Evolutionary conservation across 2,329 filamentous ascomycete genomes (phyloP).

Genomic region (Karstenula rhodostoma): DNA sequence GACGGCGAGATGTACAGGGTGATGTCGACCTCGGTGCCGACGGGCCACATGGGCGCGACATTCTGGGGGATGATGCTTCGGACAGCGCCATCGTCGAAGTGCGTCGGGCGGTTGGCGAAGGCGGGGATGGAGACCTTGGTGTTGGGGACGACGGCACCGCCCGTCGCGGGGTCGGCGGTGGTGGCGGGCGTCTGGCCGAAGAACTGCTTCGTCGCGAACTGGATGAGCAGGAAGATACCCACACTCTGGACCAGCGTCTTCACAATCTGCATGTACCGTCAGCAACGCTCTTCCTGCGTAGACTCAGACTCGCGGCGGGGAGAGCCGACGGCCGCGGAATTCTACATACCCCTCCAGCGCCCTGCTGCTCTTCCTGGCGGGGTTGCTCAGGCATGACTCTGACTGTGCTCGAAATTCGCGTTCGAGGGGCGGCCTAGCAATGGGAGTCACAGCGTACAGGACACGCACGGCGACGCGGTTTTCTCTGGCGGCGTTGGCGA

Average conservation of each 20-base stretch:
- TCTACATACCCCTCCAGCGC: slow-evolving; percentile 34
- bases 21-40: slow-evolving; percentile 81
- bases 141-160: slow-evolving; percentile 28
- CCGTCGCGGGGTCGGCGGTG: slow-evolving; percentile 28
- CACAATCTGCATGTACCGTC: slow-evolving; percentile 38
- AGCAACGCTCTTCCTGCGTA: slow-evolving; percentile 18
- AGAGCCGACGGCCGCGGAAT: not conserved
- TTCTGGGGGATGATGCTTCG: slow-evolving; percentile 69
- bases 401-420: slow-evolving; percentile 25
- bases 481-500: slow-evolving; percentile 13
- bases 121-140: slow-evolving; percentile 46
- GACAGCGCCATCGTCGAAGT: slow-evolving; percentile 65
- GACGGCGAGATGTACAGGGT: slow-evolving; percentile 83
- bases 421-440: slow-evolving; percentile 8
- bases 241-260: slow-evolving; percentile 61
- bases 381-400: slow-evolving; percentile 43
- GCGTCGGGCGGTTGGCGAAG: slow-evolving; percentile 45
- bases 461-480: slow-evolving; percentile 1
- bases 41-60: slow-evolving; percentile 88
- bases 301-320: not conserved
- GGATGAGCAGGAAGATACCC: slow-evolving; percentile 66
- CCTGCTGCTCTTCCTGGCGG: slow-evolving; percentile 32
- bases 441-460: not conserved
- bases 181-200: slow-evolving; percentile 49
- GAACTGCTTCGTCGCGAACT: slow-evolving; percentile 65